Base-by-base conservation (phyloP, 1,284 basidiomycete genomes). In the Ganoderma meredithae region DNA sequence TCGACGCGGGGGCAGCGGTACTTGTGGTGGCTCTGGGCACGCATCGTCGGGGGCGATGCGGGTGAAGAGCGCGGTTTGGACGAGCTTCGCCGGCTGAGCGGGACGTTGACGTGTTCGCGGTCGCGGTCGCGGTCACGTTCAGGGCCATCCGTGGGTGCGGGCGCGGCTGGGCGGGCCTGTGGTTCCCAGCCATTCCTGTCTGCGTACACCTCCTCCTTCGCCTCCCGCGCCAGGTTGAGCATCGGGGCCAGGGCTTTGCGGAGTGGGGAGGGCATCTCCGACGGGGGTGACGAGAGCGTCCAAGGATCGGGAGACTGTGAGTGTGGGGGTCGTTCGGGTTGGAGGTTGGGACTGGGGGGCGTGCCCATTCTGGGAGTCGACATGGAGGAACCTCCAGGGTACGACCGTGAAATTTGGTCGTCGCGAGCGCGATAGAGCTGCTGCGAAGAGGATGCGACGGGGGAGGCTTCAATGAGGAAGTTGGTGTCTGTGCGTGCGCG, bases 231-330 rank as follows among this genome's bases (percentile, higher is more conserved):
- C 39, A 72, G 65, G 60, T 40, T 62, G 44, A 72, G 71, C 67
- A 71, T 72, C 40, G 71, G 69, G 40, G 58, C 59, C 8, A 71
- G 64, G 4, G 71, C 65, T 12, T 66, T 58, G 44, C 69, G 67
- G 56, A 72, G 64, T 19, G 71, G 71, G 1, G 69, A 70, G 15
- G 71, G 69, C 68, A 71, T 69, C 39, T 72, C 71, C 22, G 71
- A 71, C 25, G 67, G 68, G 13, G 71, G 71, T 0, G 71, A 70
- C 22, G 71, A 72, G 62, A 72, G 69, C 31, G 66, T 70, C 71
- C 71, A 72, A 52, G 63, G 60, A 61, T 70, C 71, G 3, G 71
- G 71, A 4, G 71, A 70, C n/a, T 67, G 67, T 19, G 71, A 65
- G 19, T 68, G 43, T 27, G 71, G 64, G 8, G 71, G 71, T 15